Base-by-base conservation (phyloP, 2,329 filamentous ascomycete genomes). In the Botryotinia narcissicola region DNA sequence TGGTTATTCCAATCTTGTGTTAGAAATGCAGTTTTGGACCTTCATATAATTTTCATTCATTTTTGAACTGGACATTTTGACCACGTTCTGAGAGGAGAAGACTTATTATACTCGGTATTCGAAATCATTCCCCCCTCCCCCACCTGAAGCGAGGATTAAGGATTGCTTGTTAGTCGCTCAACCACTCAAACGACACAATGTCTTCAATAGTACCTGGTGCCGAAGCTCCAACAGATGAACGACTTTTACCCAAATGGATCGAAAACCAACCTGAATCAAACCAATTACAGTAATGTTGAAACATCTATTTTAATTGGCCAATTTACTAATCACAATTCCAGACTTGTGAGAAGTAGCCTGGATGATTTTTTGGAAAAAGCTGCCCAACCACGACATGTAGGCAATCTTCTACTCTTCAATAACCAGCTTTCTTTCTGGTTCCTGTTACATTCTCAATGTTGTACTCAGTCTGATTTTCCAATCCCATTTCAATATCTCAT, bases 301-400 rank as follows among this genome's bases (percentile, higher is more conserved):
- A 76, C 79, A 78, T 73, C 76, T 75, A 75, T 6, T 44, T 63
- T 10, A 29, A 20, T 22, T 25, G 12, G 9, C 14, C 9, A 46
- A 8, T 22, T 40, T 74, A 54, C 74, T 68, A 35, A 71, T 5
- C 35, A 20, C 29, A 37, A 18, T 35, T 51, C 20, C 71, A 81
- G 79, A 57, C 71, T 78, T 72, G 73, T 76, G 20, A 71, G 73
- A 66, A 74, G 77, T 64, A 73, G 74, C 40, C 64, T 81, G 14
- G 72, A 76, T 12, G 68, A 73, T 10, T 75, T 79, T 32, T 71
- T 82, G 5, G 73, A 75, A 7, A 74, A 78, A 63, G 80, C 80
- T 64, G 75, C 77, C 62, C 86, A 87, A 78, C 87, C 88, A 20
- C 86, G 86, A 70, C 85, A 86, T 71, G 83, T 69, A 18, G 40